These are phyloP conservation scores for Paracorniculantispora psalliotae DNA, from an alignment of 2,329 filamentous ascomycete species.

Conservation along the genomic window DNA sequence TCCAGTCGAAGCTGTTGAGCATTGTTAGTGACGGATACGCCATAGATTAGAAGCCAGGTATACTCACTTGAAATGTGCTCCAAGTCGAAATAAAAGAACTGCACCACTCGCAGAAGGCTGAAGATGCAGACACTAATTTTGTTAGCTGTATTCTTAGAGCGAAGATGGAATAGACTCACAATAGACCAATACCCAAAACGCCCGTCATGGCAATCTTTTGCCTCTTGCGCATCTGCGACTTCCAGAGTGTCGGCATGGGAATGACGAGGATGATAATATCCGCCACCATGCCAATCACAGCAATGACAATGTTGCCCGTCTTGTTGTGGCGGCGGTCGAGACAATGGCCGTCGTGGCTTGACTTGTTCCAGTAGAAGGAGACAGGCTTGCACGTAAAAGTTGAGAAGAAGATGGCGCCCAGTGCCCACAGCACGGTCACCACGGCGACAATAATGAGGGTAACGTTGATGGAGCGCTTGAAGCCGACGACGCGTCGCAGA, in stretches of 20 bases:
- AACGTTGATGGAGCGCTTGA: constrained; percentile 1
- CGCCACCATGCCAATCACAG: background rate
- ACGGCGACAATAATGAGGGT: background rate
- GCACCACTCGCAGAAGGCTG: constrained; percentile 3
- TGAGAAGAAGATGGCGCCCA: constrained; percentile 6
- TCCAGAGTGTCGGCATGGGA: constrained; percentile 11
- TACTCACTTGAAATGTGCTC: constrained; percentile 9
- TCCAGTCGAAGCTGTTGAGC: background rate
- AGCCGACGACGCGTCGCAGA: constrained; percentile 8
- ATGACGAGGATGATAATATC: constrained; percentile 9
- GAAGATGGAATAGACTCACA: background rate
- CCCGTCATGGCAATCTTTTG: constrained; percentile 12
- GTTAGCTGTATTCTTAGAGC: background rate
- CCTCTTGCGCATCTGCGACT: constrained; percentile 1
- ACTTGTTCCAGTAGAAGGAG: constrained; percentile 14
- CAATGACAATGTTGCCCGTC: constrained; percentile 1
- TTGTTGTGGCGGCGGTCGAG: background rate
- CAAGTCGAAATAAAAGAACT: constrained; percentile 12
- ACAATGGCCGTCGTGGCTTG: constrained; percentile 4
- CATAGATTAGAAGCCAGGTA: background rate
- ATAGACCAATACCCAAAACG: constrained; percentile 11
- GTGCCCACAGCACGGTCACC: background rate
- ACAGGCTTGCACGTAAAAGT: constrained; percentile 11
- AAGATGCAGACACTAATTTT: constrained; percentile 10
- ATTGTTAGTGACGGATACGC: background rate